These are phyloP conservation scores for Pulveroboletus frians DNA, from an alignment of 768 basidiomycete species.

Conservation along the genomic window DNA sequence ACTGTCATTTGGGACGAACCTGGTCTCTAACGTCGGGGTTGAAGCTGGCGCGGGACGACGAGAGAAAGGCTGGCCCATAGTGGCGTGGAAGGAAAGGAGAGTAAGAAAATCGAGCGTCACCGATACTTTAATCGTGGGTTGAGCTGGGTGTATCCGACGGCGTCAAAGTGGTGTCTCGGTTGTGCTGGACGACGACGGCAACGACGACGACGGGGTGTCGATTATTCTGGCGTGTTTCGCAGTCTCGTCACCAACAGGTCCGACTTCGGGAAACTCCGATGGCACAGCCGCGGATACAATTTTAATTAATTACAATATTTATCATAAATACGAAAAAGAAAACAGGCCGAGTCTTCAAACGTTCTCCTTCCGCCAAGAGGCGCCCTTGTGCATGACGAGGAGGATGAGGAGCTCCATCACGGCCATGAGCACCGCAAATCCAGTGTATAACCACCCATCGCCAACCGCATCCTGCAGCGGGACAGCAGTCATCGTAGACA, in stretches of 20 bases:
- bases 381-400: conserved; percentile 57
- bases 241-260: conserved; percentile 22
- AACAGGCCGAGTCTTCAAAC: not conserved
- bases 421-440: conserved; percentile 53
- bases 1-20: conserved; percentile 1
- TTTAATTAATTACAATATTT: conserved; percentile 4
- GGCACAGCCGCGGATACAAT: conserved; percentile 17
- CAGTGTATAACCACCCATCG: conserved; percentile 75
- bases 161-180: conserved; percentile 9
- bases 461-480: conserved; percentile 72
- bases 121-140: not conserved
- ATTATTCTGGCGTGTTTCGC: conserved; percentile 25
- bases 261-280: conserved; percentile 19
- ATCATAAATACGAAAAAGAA: no score
- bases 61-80: conserved; percentile 31
- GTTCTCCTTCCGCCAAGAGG: conserved; percentile 48
- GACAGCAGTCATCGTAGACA: conserved; percentile 67
- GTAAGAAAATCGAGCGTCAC: not conserved
- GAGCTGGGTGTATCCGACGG: not conserved
- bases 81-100: conserved; percentile 2
- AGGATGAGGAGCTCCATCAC: conserved; percentile 51
- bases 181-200: conserved; percentile 12
- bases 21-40: conserved; percentile 6
- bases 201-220: conserved; percentile 6
- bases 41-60: conserved; percentile 15